A percentile compares a stretch with the other conserved stretches of the same genome.
phyloP scores from a whole-genome alignment of 169 alveolate genomes.

The Eimeria mitis region DNA sequence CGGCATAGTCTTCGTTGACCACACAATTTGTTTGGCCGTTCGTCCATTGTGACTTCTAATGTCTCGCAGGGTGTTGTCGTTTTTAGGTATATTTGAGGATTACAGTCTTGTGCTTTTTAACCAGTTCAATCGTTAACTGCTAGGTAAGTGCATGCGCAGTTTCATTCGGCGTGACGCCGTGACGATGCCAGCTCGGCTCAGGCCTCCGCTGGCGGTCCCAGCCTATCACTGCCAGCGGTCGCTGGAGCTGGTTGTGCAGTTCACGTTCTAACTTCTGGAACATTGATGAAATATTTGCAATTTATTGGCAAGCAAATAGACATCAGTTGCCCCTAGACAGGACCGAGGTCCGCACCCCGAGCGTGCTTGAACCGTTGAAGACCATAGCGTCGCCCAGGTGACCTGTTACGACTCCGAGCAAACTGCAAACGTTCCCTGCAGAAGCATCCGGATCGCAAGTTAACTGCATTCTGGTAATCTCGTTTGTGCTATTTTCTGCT shows the following conservation, averaged over 20 bases:
- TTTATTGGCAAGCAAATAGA: constrained; percentile 51
- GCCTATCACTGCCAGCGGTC: constrained; percentile 42
- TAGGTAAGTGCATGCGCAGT: neutral
- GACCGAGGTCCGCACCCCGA: constrained; percentile 10
- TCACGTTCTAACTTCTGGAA: constrained; percentile 20
- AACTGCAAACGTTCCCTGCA: neutral
- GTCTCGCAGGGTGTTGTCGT: neutral
- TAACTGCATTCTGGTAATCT: neutral
- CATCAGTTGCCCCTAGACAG: constrained; percentile 10
- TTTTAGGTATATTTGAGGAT: neutral
- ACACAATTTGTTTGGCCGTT: neutral
- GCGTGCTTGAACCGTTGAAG: constrained; percentile 36
- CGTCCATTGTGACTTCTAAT: neutral
- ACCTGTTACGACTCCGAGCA: constrained; percentile 43
- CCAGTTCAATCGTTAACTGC: neutral
- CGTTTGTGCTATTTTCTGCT: neutral
- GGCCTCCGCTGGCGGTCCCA: constrained; percentile 37
- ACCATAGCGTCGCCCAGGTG: constrained; percentile 73
- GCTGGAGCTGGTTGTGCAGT: neutral
- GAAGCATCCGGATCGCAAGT: neutral
- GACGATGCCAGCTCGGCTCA: constrained; percentile 14
- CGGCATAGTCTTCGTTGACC: neutral
- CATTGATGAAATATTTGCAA: constrained; percentile 30
- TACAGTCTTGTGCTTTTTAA: neutral
- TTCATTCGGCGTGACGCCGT: neutral